Evolutionary conservation across 306 rosid genomes (phyloP).

Genomic region (Inga leiocalycina): DNA sequence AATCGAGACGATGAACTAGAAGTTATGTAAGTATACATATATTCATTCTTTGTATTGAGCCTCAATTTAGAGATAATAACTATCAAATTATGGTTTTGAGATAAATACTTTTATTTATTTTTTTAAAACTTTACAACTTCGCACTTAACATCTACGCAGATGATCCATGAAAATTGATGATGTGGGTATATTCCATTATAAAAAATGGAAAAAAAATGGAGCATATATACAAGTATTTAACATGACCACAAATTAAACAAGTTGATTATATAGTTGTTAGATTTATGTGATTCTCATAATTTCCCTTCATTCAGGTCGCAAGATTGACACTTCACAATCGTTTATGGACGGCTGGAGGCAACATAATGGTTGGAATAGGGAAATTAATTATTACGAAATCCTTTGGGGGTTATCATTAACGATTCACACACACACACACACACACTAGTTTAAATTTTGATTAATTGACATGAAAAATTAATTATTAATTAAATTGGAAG

Average conservation of each 20-base stretch:
- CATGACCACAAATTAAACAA: neutral
- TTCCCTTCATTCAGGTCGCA: constrained; percentile 2
- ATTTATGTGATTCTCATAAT: neutral
- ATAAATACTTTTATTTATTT: too few species aligned
- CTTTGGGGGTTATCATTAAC: neutral
- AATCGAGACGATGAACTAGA: too few species aligned
- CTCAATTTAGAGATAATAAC: too few species aligned
- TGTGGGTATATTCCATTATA: neutral
- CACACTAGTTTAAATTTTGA: neutral
- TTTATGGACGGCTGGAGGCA: neutral
- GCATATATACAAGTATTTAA: neutral
- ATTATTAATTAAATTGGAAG: too few species aligned
- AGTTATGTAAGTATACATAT: too few species aligned
- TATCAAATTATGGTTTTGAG: too few species aligned
- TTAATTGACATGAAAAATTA: neutral
- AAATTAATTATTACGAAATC: neutral
- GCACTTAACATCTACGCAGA: neutral
- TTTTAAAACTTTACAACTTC: neutral
- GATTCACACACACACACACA: too few species aligned
- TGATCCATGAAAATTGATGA: neutral
- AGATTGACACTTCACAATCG: neutral
- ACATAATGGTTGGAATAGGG: neutral
- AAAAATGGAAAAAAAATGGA: neutral
- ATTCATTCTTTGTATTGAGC: too few species aligned
- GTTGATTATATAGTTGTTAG: neutral